A percentile compares a stretch with the other conserved stretches of the same genome.
Conservation (phyloP, 2,329 filamentous ascomycete genomes). For the Scedosporium dehoogii region DNA sequence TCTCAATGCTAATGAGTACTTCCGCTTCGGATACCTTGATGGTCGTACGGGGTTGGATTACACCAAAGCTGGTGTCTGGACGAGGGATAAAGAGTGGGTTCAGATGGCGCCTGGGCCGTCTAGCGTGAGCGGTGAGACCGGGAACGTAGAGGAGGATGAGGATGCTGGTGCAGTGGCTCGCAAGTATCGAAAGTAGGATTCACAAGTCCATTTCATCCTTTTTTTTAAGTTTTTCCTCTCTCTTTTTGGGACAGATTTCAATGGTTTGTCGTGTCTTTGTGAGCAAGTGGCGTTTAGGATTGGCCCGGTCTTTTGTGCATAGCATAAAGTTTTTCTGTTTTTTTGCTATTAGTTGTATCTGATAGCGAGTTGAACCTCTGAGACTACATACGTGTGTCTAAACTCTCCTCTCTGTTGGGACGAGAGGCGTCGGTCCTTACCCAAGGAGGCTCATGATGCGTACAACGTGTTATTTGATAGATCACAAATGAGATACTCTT, state of each 20-base stretch:
- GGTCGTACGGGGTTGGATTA: conserved; percentile 59
- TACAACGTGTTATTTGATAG: not conserved
- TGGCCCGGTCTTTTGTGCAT: too few relatives aligned
- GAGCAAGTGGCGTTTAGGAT: too few relatives aligned
- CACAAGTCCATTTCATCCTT: not conserved
- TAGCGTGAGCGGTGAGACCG: conserved; percentile 22
- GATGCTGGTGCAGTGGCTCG: not conserved
- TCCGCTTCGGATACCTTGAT: conserved; percentile 65
- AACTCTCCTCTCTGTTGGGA: not conserved
- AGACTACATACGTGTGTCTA: too few relatives aligned
- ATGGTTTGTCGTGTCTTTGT: not conserved
- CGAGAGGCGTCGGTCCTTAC: too few relatives aligned
- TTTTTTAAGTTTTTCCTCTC: not conserved
- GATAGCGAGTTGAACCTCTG: too few relatives aligned
- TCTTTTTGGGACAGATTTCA: not conserved
- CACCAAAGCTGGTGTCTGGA: conserved; percentile 66
- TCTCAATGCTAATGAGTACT: conserved; percentile 54
- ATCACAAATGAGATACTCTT: not conserved
- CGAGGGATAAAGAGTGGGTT: conserved; percentile 51
- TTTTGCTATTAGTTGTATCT: too few relatives aligned
- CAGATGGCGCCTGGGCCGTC: conserved; percentile 55
- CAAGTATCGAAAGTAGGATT: not conserved
- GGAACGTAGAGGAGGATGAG: conserved; percentile 11
- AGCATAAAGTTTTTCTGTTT: too few relatives aligned
- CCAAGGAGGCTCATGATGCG: too few relatives aligned